Conservation (phyloP, 129 eudicot genomes). For the Calendula officinalis region DNA sequence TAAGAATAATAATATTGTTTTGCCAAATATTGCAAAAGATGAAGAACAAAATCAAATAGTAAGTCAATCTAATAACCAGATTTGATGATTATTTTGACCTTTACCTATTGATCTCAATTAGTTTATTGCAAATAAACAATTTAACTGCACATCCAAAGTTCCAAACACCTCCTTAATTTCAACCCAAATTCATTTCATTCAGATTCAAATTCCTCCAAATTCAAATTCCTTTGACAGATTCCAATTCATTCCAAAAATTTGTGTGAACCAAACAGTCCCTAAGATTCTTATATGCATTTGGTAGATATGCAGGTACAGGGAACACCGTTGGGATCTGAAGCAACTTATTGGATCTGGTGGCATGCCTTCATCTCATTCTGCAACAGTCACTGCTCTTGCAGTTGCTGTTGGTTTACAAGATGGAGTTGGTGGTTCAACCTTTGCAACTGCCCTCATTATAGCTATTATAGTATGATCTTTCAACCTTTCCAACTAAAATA, state of each 20-base stretch:
- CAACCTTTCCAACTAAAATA: background rate
- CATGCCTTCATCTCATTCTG: conserved; percentile 98
- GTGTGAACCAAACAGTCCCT: conserved; percentile 7
- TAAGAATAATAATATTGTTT: background rate
- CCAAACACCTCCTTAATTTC: too few species aligned
- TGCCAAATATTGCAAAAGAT: background rate
- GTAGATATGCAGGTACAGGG: conserved; percentile 75
- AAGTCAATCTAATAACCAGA: background rate
- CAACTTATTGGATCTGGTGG: conserved; percentile 93
- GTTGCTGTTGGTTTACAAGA: conserved; percentile 76
- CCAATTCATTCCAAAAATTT: background rate
- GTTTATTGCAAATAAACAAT: background rate
- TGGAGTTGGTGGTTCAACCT: conserved; percentile 66
- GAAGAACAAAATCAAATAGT: background rate
- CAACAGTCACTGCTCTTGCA: conserved; percentile 95
- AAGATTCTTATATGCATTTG: conserved; percentile 44
- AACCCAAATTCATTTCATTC: too few species aligned
- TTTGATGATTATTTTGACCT: background rate
- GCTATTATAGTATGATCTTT: conserved; percentile 62
- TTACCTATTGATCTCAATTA: background rate
- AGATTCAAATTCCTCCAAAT: too few species aligned
- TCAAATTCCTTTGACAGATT: too few species aligned
- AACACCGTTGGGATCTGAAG: conserved; percentile 78
- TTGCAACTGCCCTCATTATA: conserved; percentile 65
- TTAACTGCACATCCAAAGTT: background rate